Evolutionary conservation across 331 rosid species (phyloP).

Genomic region (Arachis monticola): DNA sequence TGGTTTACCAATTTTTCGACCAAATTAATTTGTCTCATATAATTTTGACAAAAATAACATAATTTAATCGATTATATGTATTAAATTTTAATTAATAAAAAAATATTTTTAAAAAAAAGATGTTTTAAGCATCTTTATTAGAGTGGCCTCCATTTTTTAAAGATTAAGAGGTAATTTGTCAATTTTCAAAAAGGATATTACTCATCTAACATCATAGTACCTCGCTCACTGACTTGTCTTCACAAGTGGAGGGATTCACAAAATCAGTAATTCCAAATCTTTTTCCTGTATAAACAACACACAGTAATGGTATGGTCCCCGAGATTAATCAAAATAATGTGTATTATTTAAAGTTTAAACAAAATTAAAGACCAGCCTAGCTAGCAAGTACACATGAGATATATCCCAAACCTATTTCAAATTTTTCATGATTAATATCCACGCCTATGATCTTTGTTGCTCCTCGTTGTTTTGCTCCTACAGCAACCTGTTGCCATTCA

Average conservation of each 20-base stretch:
- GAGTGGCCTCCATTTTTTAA: too few relatives aligned
- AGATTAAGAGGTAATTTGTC: too few relatives aligned
- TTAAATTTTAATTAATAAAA: too few relatives aligned
- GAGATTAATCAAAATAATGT: neutral
- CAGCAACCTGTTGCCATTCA: conserved; percentile 51
- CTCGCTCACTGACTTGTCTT: conserved; percentile 58
- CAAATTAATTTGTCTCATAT: too few relatives aligned
- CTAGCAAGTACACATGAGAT: neutral
- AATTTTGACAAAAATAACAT: too few relatives aligned
- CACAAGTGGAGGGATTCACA: conserved; percentile 52
- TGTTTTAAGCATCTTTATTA: too few relatives aligned
- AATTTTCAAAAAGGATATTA: too few relatives aligned
- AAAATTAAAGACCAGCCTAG: neutral
- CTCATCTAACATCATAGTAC: conserved; percentile 17
- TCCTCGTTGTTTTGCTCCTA: conserved; percentile 60
- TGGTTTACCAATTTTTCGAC: too few relatives aligned
- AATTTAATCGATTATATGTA: too few relatives aligned
- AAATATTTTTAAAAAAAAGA: too few relatives aligned
- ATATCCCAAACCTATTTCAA: conserved; percentile 50
- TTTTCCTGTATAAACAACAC: conserved; percentile 39
- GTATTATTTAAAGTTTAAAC: neutral
- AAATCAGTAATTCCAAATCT: conserved; percentile 61
- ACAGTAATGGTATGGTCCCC: neutral
- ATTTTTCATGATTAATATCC: conserved; percentile 56
- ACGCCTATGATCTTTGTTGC: conserved; percentile 67